Base-by-base conservation (phyloP, 225 moss, liverwort and hornwort species). In the Marchantia paleacea region DNA sequence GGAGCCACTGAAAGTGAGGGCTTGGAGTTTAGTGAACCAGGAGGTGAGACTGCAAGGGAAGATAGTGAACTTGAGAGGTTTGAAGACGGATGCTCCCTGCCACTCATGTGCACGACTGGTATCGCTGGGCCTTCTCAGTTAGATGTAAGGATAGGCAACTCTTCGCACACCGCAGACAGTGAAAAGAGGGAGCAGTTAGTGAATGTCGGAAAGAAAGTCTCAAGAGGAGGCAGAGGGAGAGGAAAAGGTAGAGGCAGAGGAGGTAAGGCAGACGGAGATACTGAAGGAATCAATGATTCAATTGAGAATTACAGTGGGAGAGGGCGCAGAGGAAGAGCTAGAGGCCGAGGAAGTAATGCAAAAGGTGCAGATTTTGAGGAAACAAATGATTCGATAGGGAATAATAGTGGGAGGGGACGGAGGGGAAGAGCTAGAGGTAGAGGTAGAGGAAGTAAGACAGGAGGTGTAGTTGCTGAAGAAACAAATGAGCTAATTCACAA, bases 361-460 rank as follows among this genome's bases (percentile, higher is more conserved):
- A 7, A 4, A 24, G 26, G 24, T 28, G 55, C 25, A 74, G 54
- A 14, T 26, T 26, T 28, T 24, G 74, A 2, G 10, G 54, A 74
- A 74, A 54, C 55, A 0, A 74, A 52, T 55, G 13, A 54, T 26
- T 29, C 74, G 55, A 18, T 74, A n/a, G 74, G 28, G 55, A 24
- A 74, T 53, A 16, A 14, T 52, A 53, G 24, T 52, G 74, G 54
- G 14, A 74, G 10, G 14, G 54, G 28, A 74, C 54, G 14, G 54
- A 54, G 12, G 26, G 74, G 74, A 20, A 74, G 74, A 74, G 74
- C 52, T 29, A 74, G 74, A 55, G 73, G 52, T 12, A 52, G 71
- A 71, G 73, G 52, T 12, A 52, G 71, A 71, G 72, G 52, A 39
- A 49, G 53, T 54, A 73, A 72, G 51, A 22, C 11, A 51, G 52